phyloP scores from a whole-genome alignment of 495 filamentous ascomycete genomes.

The Articulospora tetracladia region DNA sequence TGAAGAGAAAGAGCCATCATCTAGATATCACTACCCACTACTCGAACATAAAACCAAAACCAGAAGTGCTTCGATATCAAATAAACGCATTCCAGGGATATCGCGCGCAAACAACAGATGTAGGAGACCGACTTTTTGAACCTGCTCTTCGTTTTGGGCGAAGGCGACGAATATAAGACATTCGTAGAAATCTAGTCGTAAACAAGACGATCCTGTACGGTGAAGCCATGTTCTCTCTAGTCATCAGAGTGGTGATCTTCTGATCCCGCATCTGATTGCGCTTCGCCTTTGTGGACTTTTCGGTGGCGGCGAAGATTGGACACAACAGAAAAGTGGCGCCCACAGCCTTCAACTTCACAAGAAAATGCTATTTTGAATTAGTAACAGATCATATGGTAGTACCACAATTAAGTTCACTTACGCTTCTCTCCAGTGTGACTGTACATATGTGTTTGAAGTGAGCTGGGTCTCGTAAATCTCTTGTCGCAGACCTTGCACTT shows the following conservation, averaged over 20 bases:
- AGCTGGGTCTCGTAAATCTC: constrained; percentile 94
- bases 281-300: constrained; percentile 92
- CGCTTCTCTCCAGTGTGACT: constrained; percentile 99
- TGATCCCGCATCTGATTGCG: constrained; percentile 38
- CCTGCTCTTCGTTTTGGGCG: neutral
- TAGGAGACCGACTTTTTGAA: neutral
- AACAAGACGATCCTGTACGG: neutral
- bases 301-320: constrained; percentile 93
- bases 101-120: neutral
- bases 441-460: constrained; percentile 97
- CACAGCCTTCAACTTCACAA: constrained; percentile 93
- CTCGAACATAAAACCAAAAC: neutral
- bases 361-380: constrained; percentile 63
- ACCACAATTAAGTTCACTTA: constrained; percentile 47
- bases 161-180: neutral
- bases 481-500: constrained; percentile 99
- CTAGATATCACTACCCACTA: neutral
- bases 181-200: neutral
- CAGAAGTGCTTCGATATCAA: neutral
- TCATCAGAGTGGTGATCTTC: constrained; percentile 30
- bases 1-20: neutral
- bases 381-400: neutral
- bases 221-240: constrained; percentile 7
- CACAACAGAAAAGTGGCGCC: constrained; percentile 95
- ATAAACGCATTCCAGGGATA: neutral